A percentile compares a stretch with the other conserved stretches of the same genome.
Conservation (phyloP, 1,284 basidiomycete species). For the Agroathelia rolfsii region DNA sequence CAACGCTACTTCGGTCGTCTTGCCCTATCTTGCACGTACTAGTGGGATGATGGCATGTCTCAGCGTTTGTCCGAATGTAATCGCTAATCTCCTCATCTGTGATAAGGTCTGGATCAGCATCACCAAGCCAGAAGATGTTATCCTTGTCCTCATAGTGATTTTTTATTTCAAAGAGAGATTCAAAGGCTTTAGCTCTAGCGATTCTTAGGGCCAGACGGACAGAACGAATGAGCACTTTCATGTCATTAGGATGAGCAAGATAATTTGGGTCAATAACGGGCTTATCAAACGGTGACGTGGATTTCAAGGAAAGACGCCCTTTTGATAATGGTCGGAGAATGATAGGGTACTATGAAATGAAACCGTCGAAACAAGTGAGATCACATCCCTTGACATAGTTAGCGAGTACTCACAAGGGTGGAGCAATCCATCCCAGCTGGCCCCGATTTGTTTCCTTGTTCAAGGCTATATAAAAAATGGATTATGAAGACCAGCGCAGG, state of each 20-base stretch:
- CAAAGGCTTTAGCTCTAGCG: constrained; percentile 16
- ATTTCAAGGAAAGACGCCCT: constrained; percentile 26
- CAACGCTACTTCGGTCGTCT: constrained; percentile 23
- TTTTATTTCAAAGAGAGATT: constrained; percentile 20
- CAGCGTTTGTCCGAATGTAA: constrained; percentile 24
- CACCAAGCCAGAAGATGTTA: constrained; percentile 22
- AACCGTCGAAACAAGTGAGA: not conserved
- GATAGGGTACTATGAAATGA: constrained; percentile 15
- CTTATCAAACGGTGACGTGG: constrained; percentile 24
- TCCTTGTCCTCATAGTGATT: constrained; percentile 16
- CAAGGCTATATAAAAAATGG: constrained; percentile 18
- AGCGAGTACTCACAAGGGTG: constrained; percentile 15
- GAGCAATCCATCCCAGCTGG: constrained; percentile 16
- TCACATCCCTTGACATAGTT: not conserved
- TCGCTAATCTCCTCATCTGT: constrained; percentile 29
- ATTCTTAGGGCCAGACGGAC: constrained; percentile 18
- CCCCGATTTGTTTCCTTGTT: constrained; percentile 13
- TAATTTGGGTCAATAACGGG: constrained; percentile 32
- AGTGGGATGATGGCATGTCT: constrained; percentile 32
- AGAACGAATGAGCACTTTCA: constrained; percentile 19
- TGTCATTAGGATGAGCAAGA: constrained; percentile 15
- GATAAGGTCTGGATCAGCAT: constrained; percentile 18
- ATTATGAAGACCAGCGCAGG: too few species aligned
- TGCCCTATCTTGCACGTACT: constrained; percentile 26
- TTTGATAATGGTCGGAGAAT: constrained; percentile 18